A percentile compares a stretch with the other conserved stretches of the same genome.
Evolutionary conservation across 768 basidiomycete genomes (phyloP).

Genomic region (Mycena rosella): DNA sequence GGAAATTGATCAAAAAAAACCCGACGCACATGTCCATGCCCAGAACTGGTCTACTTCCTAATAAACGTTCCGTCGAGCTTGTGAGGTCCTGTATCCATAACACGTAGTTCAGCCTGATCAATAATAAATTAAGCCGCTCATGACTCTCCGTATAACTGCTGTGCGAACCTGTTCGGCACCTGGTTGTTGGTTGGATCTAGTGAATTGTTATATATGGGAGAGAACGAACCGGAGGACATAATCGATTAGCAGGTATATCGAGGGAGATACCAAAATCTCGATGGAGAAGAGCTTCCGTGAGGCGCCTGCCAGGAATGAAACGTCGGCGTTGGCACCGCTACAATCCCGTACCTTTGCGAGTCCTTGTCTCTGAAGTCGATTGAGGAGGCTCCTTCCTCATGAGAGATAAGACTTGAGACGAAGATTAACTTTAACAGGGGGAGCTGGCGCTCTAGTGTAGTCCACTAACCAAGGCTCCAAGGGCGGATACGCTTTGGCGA

Average conservation of each 20-base stretch:
- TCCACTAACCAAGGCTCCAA: slow-evolving; percentile 66
- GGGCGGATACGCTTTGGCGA: slow-evolving; percentile 70
- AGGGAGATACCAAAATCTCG: slow-evolving; percentile 80
- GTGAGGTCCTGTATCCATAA: slow-evolving; percentile 86
- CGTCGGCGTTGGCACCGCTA: background rate
- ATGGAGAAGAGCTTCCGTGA: slow-evolving; percentile 84
- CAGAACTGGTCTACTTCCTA: slow-evolving; percentile 43
- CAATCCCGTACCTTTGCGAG: slow-evolving; percentile 71
- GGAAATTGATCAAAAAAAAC: background rate
- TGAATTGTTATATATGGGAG: background rate
- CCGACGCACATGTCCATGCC: slow-evolving; percentile 81
- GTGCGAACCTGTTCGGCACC: slow-evolving; percentile 79
- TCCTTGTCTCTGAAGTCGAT: slow-evolving; percentile 84
- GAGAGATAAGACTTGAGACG: slow-evolving; percentile 39
- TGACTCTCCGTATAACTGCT: background rate
- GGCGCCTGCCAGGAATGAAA: slow-evolving; percentile 58
- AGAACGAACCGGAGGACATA: slow-evolving; percentile 84
- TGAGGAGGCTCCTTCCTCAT: slow-evolving; percentile 37
- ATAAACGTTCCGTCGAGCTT: slow-evolving; percentile 41
- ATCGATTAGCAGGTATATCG: slow-evolving; percentile 72
- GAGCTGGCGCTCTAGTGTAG: background rate
- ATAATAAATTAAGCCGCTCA: background rate
- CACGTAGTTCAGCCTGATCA: slow-evolving; percentile 83
- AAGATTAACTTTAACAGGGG: background rate
- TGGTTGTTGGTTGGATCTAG: slow-evolving; percentile 41